Evolutionary conservation across 2,329 filamentous ascomycete genomes (phyloP), one percentile per base, ranked within the genome.

Genomic region (Aspergillus uvarum): DNA sequence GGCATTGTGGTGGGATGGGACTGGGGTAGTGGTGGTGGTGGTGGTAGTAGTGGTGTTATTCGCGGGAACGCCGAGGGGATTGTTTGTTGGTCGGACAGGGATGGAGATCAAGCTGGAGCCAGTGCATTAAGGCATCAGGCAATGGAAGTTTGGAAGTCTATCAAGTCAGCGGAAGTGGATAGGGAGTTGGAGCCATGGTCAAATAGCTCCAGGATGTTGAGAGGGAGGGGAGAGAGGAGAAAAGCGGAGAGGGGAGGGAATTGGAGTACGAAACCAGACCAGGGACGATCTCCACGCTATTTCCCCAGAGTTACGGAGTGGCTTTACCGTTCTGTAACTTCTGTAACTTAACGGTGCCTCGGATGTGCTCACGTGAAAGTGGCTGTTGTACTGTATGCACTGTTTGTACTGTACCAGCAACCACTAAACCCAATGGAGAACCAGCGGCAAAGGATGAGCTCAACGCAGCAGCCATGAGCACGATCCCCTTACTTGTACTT

Each of bases 401-500:
- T 32, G 31, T 32, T 5, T 32, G 31, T 16, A 35, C 14, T 35
- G 32, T 35, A 12, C 5, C 32, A 35, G 3, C 12, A 35, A 2
- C 2, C 32, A 35, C 26, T 29, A 29, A 29, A 3, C 26, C 26
- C 26, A 29, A 29, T 29, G 7, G 26, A 29, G 26, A 29, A 29
- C 7, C 26, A 35, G 32, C 11, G 32, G 32, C 32, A 35, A 35
- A 35, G 32, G 32, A 35, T 65, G 57, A 63, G 42, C 49, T 57
- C 68, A 69, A 70, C 68, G 66, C 66, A 19, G 67, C 56, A 68
- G 64, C 54, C 63, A 56, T 47, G 52, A 68, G 63, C 67, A 68
- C 59, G 59, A 32, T 31, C 14, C 16, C 3, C 51, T 22, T 22
- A 22, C 22, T 22, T 22, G 22, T 22, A 22, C 8, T 22, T 31